These are phyloP conservation scores for Ogataea zsoltii DNA, from an alignment of 805 yeast species.

Conservation along the genomic window DNA sequence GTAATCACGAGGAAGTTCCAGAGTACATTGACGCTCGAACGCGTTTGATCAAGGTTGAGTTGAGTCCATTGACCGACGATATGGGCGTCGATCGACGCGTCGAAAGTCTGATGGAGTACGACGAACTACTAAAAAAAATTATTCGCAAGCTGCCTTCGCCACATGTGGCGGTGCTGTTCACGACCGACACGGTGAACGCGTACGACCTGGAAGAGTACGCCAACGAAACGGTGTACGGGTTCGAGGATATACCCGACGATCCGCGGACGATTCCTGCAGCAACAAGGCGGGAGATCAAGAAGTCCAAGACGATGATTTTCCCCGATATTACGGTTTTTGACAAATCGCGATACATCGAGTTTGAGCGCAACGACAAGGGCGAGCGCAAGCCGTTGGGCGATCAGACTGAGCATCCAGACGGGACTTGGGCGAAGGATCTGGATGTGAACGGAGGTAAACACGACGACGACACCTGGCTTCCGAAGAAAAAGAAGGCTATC, in stretches of 20 bases:
- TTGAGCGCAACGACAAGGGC: conserved; percentile 52
- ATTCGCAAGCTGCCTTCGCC: conserved; percentile 78
- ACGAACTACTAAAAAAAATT: conserved; percentile 47
- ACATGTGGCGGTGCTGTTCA: conserved; percentile 57
- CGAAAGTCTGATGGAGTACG: conserved; percentile 25
- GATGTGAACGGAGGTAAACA: conserved; percentile 8
- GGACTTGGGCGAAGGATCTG: conserved; percentile 32
- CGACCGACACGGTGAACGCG: conserved; percentile 39
- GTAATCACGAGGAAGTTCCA: conserved; percentile 46
- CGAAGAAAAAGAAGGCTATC: conserved; percentile 25
- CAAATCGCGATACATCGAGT: conserved; percentile 48
- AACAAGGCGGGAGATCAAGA: conserved; percentile 24
- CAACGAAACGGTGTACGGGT: conserved; percentile 12
- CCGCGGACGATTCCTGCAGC: conserved; percentile 35
- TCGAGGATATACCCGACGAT: conserved; percentile 35
- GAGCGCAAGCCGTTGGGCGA: conserved; percentile 32
- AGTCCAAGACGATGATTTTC: conserved; percentile 45
- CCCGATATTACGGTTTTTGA: conserved; percentile 54
- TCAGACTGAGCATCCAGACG: conserved; percentile 29
- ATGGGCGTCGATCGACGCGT: conserved; percentile 43
- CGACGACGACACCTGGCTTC: conserved; percentile 34
- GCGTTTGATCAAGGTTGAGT: conserved; percentile 60
- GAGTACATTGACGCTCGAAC: conserved; percentile 62
- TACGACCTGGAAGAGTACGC: conserved; percentile 23
- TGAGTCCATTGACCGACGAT: conserved; percentile 48